Evolutionary conservation across 1,139 yeast species (phyloP).

Genomic region (Geotrichum australiense): DNA sequence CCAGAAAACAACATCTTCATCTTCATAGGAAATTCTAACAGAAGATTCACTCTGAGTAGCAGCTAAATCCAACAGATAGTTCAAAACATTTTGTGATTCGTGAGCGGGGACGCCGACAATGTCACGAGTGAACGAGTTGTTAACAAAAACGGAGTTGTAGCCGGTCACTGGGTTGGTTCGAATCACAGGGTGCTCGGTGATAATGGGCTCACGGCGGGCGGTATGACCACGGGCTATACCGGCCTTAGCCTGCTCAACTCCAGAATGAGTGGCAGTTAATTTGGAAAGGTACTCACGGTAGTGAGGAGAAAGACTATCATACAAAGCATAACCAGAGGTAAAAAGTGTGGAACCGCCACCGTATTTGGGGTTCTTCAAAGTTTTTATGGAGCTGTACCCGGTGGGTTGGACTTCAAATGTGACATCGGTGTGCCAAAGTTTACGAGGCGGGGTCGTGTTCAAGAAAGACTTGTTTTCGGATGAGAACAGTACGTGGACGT

Average conservation of each 20-base stretch:
- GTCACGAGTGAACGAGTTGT: constrained; percentile 37
- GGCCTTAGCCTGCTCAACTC: constrained; percentile 33
- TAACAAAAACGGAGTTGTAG: constrained; percentile 41
- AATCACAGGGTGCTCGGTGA: constrained; percentile 39
- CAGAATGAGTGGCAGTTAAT: constrained; percentile 28
- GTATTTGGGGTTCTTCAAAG: constrained; percentile 39
- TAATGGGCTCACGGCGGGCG: constrained; percentile 19
- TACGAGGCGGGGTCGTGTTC: too few relatives aligned
- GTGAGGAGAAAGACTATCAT: constrained; percentile 41
- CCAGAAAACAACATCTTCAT: constrained; percentile 47
- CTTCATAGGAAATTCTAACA: constrained; percentile 50
- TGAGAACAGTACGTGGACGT: constrained; percentile 44
- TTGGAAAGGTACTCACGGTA: constrained; percentile 39
- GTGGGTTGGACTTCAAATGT: constrained; percentile 44
- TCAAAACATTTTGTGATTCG: constrained; percentile 36
- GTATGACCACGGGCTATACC: constrained; percentile 26
- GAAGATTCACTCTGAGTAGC: constrained; percentile 38
- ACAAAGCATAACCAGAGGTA: constrained; percentile 44
- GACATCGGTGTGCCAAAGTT: constrained; percentile 43
- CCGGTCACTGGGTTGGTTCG: constrained; percentile 46
- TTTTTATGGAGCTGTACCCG: constrained; percentile 40
- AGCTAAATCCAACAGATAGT: constrained; percentile 38
- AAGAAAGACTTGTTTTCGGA: too few relatives aligned
- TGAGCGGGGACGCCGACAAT: constrained; percentile 36
- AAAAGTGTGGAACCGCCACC: constrained; percentile 43